Evolutionary conservation across 169 alveolate species (phyloP).

Genomic region (Plasmodium relictum): DNA sequence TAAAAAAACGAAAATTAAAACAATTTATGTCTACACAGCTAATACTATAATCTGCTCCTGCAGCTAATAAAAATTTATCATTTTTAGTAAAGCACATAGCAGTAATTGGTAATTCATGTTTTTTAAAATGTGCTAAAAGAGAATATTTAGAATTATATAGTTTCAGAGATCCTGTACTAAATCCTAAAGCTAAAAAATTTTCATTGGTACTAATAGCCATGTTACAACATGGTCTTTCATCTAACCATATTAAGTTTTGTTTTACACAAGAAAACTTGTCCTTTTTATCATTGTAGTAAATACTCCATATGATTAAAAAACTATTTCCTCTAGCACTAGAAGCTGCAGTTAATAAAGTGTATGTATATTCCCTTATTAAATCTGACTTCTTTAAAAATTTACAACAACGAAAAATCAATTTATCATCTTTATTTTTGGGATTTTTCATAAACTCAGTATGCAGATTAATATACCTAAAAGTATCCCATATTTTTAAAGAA

Average conservation of each 20-base stretch:
- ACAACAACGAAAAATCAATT: constrained; percentile 67
- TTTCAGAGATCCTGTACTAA: constrained; percentile 75
- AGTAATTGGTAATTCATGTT: constrained; percentile 74
- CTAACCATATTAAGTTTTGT: constrained; percentile 57
- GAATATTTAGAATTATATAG: constrained; percentile 44
- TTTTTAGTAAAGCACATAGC: constrained; percentile 75
- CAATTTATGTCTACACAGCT: constrained; percentile 48
- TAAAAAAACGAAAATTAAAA: constrained; percentile 31
- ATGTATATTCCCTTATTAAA: not conserved
- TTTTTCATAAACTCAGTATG: constrained; percentile 57
- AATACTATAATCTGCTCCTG: constrained; percentile 77
- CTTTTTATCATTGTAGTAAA: constrained; percentile 50
- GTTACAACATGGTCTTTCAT: constrained; percentile 74
- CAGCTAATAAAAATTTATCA: constrained; percentile 47
- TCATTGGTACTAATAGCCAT: constrained; percentile 65
- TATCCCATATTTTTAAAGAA: constrained; percentile 73
- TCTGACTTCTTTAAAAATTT: constrained; percentile 59
- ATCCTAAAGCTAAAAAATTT: constrained; percentile 72
- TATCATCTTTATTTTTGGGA: constrained; percentile 62
- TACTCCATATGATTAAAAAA: constrained; percentile 47
- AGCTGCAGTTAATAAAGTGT: constrained; percentile 56
- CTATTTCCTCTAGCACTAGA: constrained; percentile 67
- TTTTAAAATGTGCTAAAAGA: constrained; percentile 64
- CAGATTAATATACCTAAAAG: constrained; percentile 38
- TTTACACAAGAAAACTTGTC: constrained; percentile 39